A percentile compares a stretch with the other conserved stretches of the same genome.
phyloP scores from a whole-genome alignment of 148 eudicot genomes.

The Gaultheria prostrata region DNA sequence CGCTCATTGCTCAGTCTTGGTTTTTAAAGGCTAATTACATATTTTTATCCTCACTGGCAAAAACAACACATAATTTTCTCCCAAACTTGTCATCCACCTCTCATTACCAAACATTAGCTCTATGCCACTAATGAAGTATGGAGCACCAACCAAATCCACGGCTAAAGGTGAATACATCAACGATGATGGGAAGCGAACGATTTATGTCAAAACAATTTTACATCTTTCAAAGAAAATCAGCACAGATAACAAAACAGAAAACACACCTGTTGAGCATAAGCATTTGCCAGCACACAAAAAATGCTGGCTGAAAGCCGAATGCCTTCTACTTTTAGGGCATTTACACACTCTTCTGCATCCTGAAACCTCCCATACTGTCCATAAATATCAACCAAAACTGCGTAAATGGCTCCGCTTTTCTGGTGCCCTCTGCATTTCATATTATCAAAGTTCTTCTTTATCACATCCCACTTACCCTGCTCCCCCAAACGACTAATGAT shows the following conservation, averaged over 20 bases:
- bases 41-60: neutral
- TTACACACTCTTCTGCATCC: constrained; percentile 61
- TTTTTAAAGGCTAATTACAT: neutral
- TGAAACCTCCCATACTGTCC: constrained; percentile 80
- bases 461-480: constrained; percentile 73
- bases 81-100: neutral
- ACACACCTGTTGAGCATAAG: constrained; percentile 63
- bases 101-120: constrained; percentile 8
- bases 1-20: neutral
- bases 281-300: constrained; percentile 85
- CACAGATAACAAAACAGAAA: neutral
- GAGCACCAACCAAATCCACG: neutral
- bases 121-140: neutral
- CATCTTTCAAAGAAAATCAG: neutral
- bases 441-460: constrained; percentile 58
- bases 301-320: constrained; percentile 38
- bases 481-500: constrained; percentile 64
- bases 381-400: constrained; percentile 81
- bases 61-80: neutral
- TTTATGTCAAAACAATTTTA: neutral
- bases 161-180: neutral
- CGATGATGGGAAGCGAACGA: neutral
- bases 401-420: constrained; percentile 66
- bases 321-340: constrained; percentile 53
- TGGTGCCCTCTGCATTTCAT: constrained; percentile 65